Evolutionary conservation across 345 rosid genomes (phyloP), one percentile per base, ranked within the genome.

Genomic region (Hirschfeldia incana): DNA sequence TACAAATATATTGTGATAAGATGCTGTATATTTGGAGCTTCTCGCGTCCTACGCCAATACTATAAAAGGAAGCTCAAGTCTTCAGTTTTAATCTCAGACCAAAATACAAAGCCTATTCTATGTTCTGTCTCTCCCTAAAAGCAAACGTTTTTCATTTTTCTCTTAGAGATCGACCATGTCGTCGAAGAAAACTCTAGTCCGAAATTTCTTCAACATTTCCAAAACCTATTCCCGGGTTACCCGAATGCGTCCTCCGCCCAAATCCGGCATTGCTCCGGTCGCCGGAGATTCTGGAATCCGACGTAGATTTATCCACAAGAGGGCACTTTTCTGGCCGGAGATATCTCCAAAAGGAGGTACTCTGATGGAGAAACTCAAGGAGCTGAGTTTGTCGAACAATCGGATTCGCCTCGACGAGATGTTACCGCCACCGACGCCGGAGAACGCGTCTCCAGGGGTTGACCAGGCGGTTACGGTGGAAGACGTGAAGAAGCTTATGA

Each of bases 401-500:
- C 81, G 94, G 67, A 85, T 90, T 65, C 85, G 89, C 1, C 75
- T 91, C 28, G 92, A 90, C 28, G 90, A 83, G 6, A 64, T 91
- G 82, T 51, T 72, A 29, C 92, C 91, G 8, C 89, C 69, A 3
- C 33, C 63, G 60, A 37, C 69, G 49, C 32, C 74, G 63, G 79
- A 65, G 72, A 67, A 69, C 69, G 28, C 3, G 15, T 42, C 78
- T 7, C 78, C 76, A 65, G 80, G 42, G 2, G 1, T 3, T 17
- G 55, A 39, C 0, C 61, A 75, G 67, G 83, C 73, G 33, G 76
- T 94, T 63, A 87, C 94, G 75, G 88, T 81, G 76, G 88, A 72
- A 69, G 97, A 88, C 17, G 92, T 88, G 86, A 90, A 86, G 91
- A 95, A 93, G 90, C 74, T 95, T 42, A 73, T 93, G 78, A 85